Conservation (phyloP, 2,329 filamentous ascomycete species). For the Colletotrichum chrysophilum region DNA sequence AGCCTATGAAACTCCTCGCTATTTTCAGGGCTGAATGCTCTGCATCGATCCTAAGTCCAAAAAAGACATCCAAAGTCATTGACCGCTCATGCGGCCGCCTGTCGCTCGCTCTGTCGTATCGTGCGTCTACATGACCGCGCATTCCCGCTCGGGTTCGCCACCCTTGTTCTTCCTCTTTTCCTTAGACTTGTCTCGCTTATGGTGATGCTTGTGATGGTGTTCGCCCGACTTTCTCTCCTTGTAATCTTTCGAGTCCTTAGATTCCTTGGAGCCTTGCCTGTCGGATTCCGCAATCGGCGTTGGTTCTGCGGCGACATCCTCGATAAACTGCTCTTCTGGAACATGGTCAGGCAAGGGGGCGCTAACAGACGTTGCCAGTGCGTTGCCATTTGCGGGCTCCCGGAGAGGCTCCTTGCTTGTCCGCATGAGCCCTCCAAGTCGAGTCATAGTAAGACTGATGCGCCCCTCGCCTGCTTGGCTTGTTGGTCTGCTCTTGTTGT, state of each 20-base stretch:
- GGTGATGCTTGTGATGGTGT: conserved; percentile 33
- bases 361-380: conserved; percentile 12
- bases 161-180: conserved; percentile 40
- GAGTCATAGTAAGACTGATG: conserved; percentile 62
- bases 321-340: conserved; percentile 21
- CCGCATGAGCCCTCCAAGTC: conserved; percentile 57
- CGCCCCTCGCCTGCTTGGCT: conserved; percentile 65
- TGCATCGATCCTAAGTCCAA: not conserved
- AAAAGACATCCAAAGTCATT: not conserved
- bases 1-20: conserved; percentile 17
- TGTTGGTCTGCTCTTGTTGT: conserved; percentile 56
- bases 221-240: conserved; percentile 18
- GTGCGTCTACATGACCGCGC: conserved; percentile 48
- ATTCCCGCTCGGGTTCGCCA: conserved; percentile 49
- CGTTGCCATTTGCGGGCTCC: conserved; percentile 27
- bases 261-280: conserved; percentile 24
- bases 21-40: not conserved
- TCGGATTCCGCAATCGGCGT: not conserved
- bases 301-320: conserved; percentile 10
- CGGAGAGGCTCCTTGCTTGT: conserved; percentile 54
- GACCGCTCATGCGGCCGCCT: not conserved
- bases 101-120: not conserved
- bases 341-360: conserved; percentile 15
- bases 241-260: conserved; percentile 12
- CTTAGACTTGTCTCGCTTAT: conserved; percentile 43